phyloP scores from a whole-genome alignment of 1,139 yeast genomes.

The Yamadazyma sp. region DNA sequence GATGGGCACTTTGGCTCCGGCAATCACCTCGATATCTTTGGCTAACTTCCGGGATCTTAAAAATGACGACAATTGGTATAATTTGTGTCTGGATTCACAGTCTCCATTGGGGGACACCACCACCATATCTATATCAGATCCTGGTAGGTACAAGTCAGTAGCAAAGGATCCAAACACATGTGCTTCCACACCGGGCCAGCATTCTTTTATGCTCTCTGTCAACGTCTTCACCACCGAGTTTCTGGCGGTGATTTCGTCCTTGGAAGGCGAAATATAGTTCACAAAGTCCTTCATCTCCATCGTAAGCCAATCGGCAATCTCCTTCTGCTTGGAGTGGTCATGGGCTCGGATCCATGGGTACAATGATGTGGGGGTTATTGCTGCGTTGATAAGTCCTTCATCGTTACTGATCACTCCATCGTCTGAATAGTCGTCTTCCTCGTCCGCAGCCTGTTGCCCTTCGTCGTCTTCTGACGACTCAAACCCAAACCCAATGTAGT shows the following conservation, averaged over 20 bases:
- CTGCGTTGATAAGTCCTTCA: constrained; percentile 26
- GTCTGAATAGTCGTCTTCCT: constrained; percentile 28
- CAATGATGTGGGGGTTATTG: constrained; percentile 28
- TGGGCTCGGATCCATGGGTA: constrained; percentile 83
- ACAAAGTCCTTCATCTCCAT: constrained; percentile 86
- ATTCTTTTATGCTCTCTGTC: constrained; percentile 51
- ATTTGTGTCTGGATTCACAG: constrained; percentile 64
- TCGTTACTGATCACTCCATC: constrained; percentile 40
- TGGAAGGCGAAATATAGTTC: constrained; percentile 83
- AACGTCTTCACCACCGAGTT: constrained; percentile 65
- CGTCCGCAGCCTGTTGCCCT: constrained; percentile 21
- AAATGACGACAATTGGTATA: constrained; percentile 75
- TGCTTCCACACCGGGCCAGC: constrained; percentile 83
- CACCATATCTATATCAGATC: constrained; percentile 96
- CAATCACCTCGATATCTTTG: constrained; percentile 77
- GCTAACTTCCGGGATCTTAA: constrained; percentile 67
- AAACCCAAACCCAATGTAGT: constrained; percentile 63
- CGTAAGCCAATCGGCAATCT: constrained; percentile 85
- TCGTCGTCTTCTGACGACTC: constrained; percentile 42
- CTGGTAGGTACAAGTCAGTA: constrained; percentile 90
- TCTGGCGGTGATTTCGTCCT: constrained; percentile 68
- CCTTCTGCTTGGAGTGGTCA: constrained; percentile 71
- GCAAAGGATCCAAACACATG: constrained; percentile 96
- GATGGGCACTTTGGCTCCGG: constrained; percentile 93
- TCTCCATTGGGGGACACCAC: constrained; percentile 65